Evolutionary conservation across 441 rosid genomes (phyloP), one percentile per base, ranked within the genome.

Genomic region (California macrophylla): DNA sequence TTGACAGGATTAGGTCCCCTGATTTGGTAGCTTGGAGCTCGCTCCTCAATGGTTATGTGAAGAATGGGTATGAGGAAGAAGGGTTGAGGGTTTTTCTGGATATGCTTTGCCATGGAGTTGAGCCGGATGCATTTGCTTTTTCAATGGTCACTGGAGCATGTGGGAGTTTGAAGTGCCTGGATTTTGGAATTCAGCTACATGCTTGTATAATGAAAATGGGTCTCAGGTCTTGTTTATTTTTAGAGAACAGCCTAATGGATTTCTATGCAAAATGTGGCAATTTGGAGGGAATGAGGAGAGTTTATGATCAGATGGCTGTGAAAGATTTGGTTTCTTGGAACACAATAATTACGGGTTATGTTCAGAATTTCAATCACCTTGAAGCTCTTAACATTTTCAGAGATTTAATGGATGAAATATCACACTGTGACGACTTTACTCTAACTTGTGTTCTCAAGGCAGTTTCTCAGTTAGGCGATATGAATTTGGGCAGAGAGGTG

Each of bases 281-380:
- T 66, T 60, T 66, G 60, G 63, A 74, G 50, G 75, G 73, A 36
- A 3, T 74, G 66, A 74, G 76, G 38, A 54, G 25, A 24, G 68
- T 71, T 71, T 78, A 74, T 20, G 68, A 50, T 69, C 68, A 7
- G 68, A 72, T 78, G 70, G 52, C 18, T 5, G 66, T 64, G 67
- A 67, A 68, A 68, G 73, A 78, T 71, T 68, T 78, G 64, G 78
- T 78, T 71, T 78, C 81, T 58, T 77, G 81, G 78, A 77, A 77
- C 81, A 78, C 76, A 66, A 60, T 74, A 16, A 74, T 78, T 6
- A 65, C 30, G 64, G 81, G 78, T 71, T 77, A 68, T 66, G 73
- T 74, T 45, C 75, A 74, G 45, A 78, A 69, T 23, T 42, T 28
- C 56, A 58, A 71, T 34, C 60, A 74, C 73, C 63, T 20, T 45